phyloP scores from a whole-genome alignment of 108 stramenopile genomes.

The Cylindrotheca fusiformis region DNA sequence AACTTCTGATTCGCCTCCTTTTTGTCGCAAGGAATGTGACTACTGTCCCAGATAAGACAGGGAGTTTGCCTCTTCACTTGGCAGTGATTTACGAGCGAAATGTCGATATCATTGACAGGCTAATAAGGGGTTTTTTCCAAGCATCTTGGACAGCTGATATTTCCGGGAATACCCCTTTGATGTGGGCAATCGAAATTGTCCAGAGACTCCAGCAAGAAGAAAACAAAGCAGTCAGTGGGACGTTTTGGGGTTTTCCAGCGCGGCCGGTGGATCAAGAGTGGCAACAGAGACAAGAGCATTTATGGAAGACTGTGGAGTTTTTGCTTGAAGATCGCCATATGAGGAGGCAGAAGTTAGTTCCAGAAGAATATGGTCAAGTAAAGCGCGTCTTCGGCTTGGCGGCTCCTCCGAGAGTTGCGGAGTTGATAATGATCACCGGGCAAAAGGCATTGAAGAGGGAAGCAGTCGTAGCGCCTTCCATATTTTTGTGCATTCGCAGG shows the following conservation, averaged over 20 bases:
- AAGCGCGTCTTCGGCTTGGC: conserved; percentile 6
- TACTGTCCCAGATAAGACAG: conserved; percentile 20
- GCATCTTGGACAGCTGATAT: conserved; percentile 23
- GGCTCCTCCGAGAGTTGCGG: conserved; percentile 13
- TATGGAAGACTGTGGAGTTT: conserved; percentile 13
- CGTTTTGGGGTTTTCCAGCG: conserved; percentile 24
- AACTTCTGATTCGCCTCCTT: conserved; percentile 17
- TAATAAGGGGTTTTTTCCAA: conserved; percentile 19
- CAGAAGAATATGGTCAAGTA: conserved; percentile 14
- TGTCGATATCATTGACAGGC: conserved; percentile 19
- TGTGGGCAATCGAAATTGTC: conserved; percentile 21
- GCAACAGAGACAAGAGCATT: conserved; percentile 17
- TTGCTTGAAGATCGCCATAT: conserved; percentile 19
- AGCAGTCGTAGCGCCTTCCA: conserved; percentile 8
- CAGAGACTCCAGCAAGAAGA: conserved; percentile 12
- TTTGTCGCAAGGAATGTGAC: conserved; percentile 24
- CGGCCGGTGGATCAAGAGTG: conserved; percentile 9
- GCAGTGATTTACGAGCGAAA: conserved; percentile 17
- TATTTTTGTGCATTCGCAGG: conserved; percentile 20
- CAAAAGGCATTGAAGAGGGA: conserved; percentile 15
- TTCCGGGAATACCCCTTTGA: conserved; percentile 21
- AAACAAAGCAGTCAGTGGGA: background rate
- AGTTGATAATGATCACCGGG: conserved; percentile 13
- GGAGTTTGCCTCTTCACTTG: conserved; percentile 29
- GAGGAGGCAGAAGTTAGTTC: conserved; percentile 13